Percentiles rank a stretch among this genome's conserved stretches.
These are phyloP conservation scores for Ploettnerulaceae sp. DNA, from an alignment of 2,329 filamentous ascomycete species.

Conservation along the genomic window DNA sequence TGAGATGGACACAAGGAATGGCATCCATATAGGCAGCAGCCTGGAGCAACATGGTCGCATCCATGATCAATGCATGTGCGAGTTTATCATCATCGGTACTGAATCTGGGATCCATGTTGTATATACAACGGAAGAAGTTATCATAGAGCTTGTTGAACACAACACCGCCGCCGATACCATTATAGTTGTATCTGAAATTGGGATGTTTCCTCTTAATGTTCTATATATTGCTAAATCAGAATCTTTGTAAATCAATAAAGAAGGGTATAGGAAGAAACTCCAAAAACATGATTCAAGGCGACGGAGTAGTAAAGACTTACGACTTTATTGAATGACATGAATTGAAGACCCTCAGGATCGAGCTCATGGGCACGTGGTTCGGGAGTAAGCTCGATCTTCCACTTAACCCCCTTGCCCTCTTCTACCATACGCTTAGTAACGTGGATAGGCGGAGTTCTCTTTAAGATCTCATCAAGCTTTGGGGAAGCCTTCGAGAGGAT, in stretches of 20 bases:
- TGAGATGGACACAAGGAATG: slow-evolving; percentile 15
- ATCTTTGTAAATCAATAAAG: too few relatives aligned
- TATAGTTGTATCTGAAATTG: slow-evolving; percentile 5
- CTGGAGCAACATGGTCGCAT: slow-evolving; percentile 22
- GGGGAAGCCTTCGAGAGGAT: slow-evolving; percentile 21
- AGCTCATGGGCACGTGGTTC: slow-evolving; percentile 1
- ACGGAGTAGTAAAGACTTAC: slow-evolving; percentile 18
- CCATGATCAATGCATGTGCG: slow-evolving; percentile 15
- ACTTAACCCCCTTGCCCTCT: slow-evolving; percentile 19
- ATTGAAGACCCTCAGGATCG: slow-evolving; percentile 18
- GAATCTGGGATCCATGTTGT: slow-evolving; percentile 20
- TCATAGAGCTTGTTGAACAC: slow-evolving; percentile 26
- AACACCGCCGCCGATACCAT: slow-evolving; percentile 13
- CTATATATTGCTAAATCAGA: not conserved
- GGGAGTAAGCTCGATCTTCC: slow-evolving; percentile 24
- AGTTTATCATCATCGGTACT: slow-evolving; percentile 3
- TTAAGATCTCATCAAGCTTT: slow-evolving; percentile 15
- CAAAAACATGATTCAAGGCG: not conserved
- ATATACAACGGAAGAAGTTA: slow-evolving; percentile 29
- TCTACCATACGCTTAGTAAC: slow-evolving; percentile 17
- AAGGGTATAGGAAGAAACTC: not conserved
- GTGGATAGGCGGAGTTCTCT: not conserved
- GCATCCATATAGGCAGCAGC: slow-evolving; percentile 23
- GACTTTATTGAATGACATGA: slow-evolving; percentile 22
- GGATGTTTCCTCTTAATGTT: not conserved